Evolutionary conservation across 2,329 filamentous ascomycete genomes (phyloP).

Genomic region (Lecanicillium sp.): DNA sequence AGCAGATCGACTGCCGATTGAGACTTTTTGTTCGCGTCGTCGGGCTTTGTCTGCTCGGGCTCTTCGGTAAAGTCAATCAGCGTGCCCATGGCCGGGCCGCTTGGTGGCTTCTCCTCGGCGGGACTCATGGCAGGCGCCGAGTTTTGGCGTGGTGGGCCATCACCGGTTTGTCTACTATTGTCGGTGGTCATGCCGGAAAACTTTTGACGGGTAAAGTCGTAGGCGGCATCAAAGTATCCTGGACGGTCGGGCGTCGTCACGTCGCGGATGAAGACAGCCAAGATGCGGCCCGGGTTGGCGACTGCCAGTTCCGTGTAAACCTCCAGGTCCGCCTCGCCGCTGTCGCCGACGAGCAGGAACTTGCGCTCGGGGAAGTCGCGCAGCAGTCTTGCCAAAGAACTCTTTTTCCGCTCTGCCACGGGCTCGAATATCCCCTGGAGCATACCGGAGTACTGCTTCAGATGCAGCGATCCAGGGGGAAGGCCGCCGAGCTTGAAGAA

Average conservation of each 20-base stretch:
- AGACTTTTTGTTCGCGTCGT: conserved; percentile 21
- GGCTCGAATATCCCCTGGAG: conserved; percentile 97
- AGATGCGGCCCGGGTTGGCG: conserved; percentile 72
- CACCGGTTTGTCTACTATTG: conserved; percentile 11
- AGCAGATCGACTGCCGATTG: conserved; percentile 22
- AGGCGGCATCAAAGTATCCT: conserved; percentile 68
- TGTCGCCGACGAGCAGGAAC: conserved; percentile 91
- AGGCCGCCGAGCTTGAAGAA: conserved; percentile 77
- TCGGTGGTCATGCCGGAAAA: conserved; percentile 18
- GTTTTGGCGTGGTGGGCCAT: conserved; percentile 17
- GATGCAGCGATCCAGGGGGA: conserved; percentile 81
- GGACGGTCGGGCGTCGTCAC: conserved; percentile 70
- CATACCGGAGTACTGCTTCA: conserved; percentile 97
- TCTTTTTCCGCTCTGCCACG: conserved; percentile 88
- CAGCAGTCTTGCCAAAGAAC: conserved; percentile 76
- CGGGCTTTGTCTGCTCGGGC: conserved; percentile 28
- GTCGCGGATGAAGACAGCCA: conserved; percentile 89
- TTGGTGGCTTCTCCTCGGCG: conserved; percentile 16
- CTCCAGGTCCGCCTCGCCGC: conserved; percentile 92
- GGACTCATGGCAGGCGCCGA: conserved; percentile 12
- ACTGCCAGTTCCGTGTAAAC: conserved; percentile 92
- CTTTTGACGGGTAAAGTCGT: conserved; percentile 21
- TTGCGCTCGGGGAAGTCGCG: conserved; percentile 81
- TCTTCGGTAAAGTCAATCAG: conserved; percentile 55
- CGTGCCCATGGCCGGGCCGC: conserved; percentile 42